phyloP scores from a whole-genome alignment of 2,329 filamentous ascomycete species.

The Epichloe glyceriae region DNA sequence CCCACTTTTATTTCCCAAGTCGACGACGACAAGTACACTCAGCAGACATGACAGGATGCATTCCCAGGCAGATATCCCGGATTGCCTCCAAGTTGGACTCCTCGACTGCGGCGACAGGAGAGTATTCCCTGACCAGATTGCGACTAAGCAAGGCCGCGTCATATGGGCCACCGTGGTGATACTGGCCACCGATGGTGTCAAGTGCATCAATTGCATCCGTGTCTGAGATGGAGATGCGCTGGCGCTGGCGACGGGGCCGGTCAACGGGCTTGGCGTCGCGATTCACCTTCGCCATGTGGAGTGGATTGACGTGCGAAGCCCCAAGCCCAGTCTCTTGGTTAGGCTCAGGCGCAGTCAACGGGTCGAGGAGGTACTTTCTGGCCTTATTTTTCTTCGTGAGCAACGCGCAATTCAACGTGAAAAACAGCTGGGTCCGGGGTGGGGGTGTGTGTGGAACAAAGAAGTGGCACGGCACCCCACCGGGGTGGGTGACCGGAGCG shows the following conservation, averaged over 20 bases:
- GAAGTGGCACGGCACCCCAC: too few species aligned
- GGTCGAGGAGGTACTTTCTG: slow-evolving; percentile 53
- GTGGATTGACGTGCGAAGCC: slow-evolving; percentile 43
- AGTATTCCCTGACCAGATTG: slow-evolving; percentile 49
- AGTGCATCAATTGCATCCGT: slow-evolving; percentile 73
- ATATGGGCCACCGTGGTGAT: slow-evolving; percentile 86
- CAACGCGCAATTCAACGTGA: neutral
- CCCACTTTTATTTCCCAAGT: too few species aligned
- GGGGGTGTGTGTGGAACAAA: too few species aligned
- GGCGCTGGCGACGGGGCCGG: slow-evolving; percentile 54
- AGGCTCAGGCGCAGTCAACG: slow-evolving; percentile 54
- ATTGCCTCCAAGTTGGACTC: slow-evolving; percentile 65
- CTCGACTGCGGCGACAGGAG: slow-evolving; percentile 65
- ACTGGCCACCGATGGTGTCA: slow-evolving; percentile 53
- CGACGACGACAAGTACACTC: too few species aligned
- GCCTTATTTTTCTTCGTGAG: slow-evolving; percentile 32
- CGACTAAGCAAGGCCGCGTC: slow-evolving; percentile 67
- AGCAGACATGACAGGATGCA: slow-evolving; percentile 37
- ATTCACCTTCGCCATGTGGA: slow-evolving; percentile 52
- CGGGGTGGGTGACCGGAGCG: too few species aligned
- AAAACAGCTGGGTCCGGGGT: neutral
- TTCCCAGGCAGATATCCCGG: slow-evolving; percentile 63
- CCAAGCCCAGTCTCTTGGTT: slow-evolving; percentile 54
- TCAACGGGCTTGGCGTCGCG: slow-evolving; percentile 52
- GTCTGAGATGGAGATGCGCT: slow-evolving; percentile 40